Base-by-base conservation (phyloP, 148 eudicot species). In the Rhododendron ferrugineum region DNA sequence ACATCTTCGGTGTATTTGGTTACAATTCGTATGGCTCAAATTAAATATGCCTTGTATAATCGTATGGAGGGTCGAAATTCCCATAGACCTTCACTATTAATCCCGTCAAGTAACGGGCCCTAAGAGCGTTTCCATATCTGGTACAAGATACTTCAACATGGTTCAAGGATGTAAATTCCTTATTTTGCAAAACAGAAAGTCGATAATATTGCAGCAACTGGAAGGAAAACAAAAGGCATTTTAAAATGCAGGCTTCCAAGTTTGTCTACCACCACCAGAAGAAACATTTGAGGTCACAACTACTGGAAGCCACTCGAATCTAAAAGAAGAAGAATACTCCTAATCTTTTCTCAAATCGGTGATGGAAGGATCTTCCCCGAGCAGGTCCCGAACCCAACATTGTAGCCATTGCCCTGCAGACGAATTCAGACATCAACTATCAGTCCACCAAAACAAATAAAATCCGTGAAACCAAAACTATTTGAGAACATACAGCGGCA, bases 331-430 rank as follows among this genome's bases (percentile, higher is more conserved):
- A 28, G 2, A 10, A 30, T 16, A 40, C 44, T 40, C 44, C 1
- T 40, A 18, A 54, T 50, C 8, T 0, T 79, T 47, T 13, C 30
- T 82, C 85, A 86, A 72, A 66, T 85, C 32, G 87, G 88, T 16
- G 96, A 92, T 56, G 98, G 98, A 84, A 96, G 85, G 83, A 96
- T 87, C 90, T 93, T 96, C 79, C 98, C 98, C 0, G 93, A 85
- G 92, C 98, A 96, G 36, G 90, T 90, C 58, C 98, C 98, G 44
- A 96, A 96, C 76, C 98, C 98, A 66, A 96, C 90, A 70, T 87
- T 93, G 90, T 92, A 96, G 54, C 94, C 98, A 80, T 90, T 86
- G 52, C 98, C 98, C 98, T 96, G 98, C 91, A 92, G 7, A 78
- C 23, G 74, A 13, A 84, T 74, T n/a, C 50, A 79, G 14, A 18